Conservation (phyloP, 495 filamentous ascomycete species). For the Pyronema omphalodes region DNA sequence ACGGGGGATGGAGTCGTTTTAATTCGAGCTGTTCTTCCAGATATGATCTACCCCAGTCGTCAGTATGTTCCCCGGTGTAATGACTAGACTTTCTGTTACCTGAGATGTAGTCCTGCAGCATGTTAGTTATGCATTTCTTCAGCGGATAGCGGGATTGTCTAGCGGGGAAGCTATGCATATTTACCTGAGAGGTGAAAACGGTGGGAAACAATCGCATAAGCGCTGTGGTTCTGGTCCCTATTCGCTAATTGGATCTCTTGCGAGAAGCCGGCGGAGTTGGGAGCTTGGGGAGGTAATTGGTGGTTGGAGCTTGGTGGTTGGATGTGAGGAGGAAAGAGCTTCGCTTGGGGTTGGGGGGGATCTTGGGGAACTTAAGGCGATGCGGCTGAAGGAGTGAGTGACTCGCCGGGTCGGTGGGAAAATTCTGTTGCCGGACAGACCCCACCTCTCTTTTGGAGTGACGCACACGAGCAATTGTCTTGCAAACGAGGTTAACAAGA, state of each 20-base stretch:
- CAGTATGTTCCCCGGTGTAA: background rate
- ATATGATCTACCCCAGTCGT: constrained; percentile 55
- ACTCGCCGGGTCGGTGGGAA: background rate
- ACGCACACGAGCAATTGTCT: too few relatives aligned
- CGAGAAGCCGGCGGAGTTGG: constrained; percentile 18
- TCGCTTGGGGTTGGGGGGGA: background rate
- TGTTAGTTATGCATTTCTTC: background rate
- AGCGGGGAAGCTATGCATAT: constrained; percentile 8
- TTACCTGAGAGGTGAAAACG: constrained; percentile 91
- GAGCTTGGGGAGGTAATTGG: constrained; percentile 7
- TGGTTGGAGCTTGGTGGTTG: background rate
- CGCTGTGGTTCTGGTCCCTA: constrained; percentile 26
- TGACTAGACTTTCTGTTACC: constrained; percentile 32
- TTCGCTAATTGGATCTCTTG: background rate
- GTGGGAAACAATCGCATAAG: constrained; percentile 91
- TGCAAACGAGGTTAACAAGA: too few relatives aligned
- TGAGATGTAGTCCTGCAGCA: constrained; percentile 77
- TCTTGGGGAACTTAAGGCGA: background rate
- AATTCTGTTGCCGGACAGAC: background rate
- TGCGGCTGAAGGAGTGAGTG: background rate
- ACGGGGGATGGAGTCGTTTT: constrained; percentile 27
- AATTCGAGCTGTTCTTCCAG: constrained; percentile 85
- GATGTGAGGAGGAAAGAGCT: background rate
- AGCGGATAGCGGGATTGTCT: constrained; percentile 1
- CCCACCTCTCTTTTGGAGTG: too few relatives aligned